A percentile compares a stretch with the other conserved stretches of the same genome.
These are phyloP conservation scores for Seminavis robusta DNA, from an alignment of 108 stramenopile genomes.

Conservation along the genomic window DNA sequence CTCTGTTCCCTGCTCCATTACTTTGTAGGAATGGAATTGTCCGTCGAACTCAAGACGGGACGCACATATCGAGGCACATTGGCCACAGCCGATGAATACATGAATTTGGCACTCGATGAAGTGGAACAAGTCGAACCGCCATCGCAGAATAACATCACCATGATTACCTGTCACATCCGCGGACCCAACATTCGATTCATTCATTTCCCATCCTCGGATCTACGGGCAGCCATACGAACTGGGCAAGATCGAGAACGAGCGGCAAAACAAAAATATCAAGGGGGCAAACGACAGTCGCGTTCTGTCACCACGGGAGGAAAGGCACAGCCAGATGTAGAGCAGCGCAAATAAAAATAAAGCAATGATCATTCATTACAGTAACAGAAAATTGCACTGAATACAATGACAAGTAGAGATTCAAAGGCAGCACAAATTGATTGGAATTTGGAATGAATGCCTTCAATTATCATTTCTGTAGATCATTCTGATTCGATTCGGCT, in stretches of 20 bases:
- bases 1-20: constrained; percentile 44
- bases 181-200: constrained; percentile 73
- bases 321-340: no score
- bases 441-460: no score
- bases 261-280: constrained; percentile 56
- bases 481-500: no score
- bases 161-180: constrained; percentile 44
- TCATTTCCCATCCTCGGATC: constrained; percentile 69
- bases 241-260: constrained; percentile 56
- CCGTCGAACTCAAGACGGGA: constrained; percentile 76
- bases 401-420: no score
- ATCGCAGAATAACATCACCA: neutral
- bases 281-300: constrained; percentile 66
- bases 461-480: no score
- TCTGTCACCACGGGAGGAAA: no score
- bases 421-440: no score
- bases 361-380: no score
- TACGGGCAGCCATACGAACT: constrained; percentile 28
- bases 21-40: constrained; percentile 57
- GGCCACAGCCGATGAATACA: constrained; percentile 50
- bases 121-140: neutral
- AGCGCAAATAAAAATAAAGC: no score
- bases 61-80: constrained; percentile 50
- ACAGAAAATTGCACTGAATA: no score
- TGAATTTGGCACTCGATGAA: constrained; percentile 59